Evolutionary conservation across 371 early-diverging fungal genomes (phyloP), one percentile per base, ranked within the genome.

Genomic region (Apophysomyces elegans): DNA sequence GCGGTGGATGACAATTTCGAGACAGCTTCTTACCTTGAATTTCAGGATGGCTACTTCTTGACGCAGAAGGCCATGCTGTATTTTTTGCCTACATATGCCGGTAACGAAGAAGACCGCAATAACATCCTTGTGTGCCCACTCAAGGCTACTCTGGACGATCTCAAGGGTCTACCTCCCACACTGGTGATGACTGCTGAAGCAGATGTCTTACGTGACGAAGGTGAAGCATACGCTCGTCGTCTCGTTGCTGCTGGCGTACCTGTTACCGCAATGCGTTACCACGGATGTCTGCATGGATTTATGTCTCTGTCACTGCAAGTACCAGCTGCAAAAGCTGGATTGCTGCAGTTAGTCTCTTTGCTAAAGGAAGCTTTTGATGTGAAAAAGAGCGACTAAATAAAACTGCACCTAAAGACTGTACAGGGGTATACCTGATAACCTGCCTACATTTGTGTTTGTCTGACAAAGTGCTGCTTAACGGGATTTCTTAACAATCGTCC

Each of bases 181-280:
- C 38, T 80, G n/a, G 41, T 78, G 0, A 66, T 78, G 1, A 76
- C 73, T 5, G 76, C 74, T 36, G 81, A 80, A 58, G 64, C 50
- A 13, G 81, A 80, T 64, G 72, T 74, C 0, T 59, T 80, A 32
- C 64, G 81, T 45, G 72, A 72, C 57, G 78, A 76, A 56, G 81
- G 73, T n/a, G 81, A 80, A 37, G 59, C 47, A 0, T 78, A 72
- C 62, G 78, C 70, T 5, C 67, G 66, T 11, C 69, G 64, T 9
- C 45, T 80, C 9, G 16, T 43, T 3, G 14, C 58, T 18, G 81
- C 76, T 37, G 76, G 73, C 57, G 76, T 76, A 0, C 56, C 63
- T 36, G 64, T 59, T 13, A 37, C 59, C 5, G 59, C 65, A 1
- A 58, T 62, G 0, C 67, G 78, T 6, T 71, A 70, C 47, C 37